Evolutionary conservation across 1,284 basidiomycete genomes (phyloP).

Genomic region (Stygiomarasmius scandens): DNA sequence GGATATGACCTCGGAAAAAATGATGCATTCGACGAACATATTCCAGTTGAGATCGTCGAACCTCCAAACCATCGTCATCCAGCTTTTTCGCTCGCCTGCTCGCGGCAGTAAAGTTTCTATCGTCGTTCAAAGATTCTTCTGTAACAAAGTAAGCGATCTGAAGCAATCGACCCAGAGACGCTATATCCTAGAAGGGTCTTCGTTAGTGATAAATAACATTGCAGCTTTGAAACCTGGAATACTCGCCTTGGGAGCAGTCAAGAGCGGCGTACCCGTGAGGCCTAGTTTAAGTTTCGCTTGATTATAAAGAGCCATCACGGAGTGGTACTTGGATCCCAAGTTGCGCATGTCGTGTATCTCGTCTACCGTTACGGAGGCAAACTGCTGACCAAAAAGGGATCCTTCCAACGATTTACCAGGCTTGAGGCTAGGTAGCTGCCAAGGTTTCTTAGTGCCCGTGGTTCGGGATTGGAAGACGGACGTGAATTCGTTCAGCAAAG

Average conservation of each 20-base stretch:
- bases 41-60: slow-evolving; percentile 10
- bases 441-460: slow-evolving; percentile 15
- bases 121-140: slow-evolving; percentile 24
- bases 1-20: slow-evolving; percentile 22
- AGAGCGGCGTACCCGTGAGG: slow-evolving; percentile 36
- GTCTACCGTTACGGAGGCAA: slow-evolving; percentile 26
- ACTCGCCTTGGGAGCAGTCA: slow-evolving; percentile 32
- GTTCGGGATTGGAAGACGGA: slow-evolving; percentile 1
- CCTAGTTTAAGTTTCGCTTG: slow-evolving; percentile 20
- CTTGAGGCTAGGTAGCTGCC: slow-evolving; percentile 15
- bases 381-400: slow-evolving; percentile 28
- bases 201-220: not conserved
- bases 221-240: not conserved
- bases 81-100: slow-evolving; percentile 25
- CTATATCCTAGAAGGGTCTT: slow-evolving; percentile 27
- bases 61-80: slow-evolving; percentile 16
- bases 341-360: slow-evolving; percentile 35
- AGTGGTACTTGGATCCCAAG: slow-evolving; percentile 21
- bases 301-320: slow-evolving; percentile 14
- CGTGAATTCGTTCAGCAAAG: slow-evolving; percentile 18
- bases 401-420: not conserved
- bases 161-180: slow-evolving; percentile 26
- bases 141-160: slow-evolving; percentile 28
- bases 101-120: slow-evolving; percentile 9
- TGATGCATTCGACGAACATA: slow-evolving; percentile 22